These are phyloP conservation scores for Jasminum sambac DNA, from an alignment of 257 asterid species.

Conservation along the genomic window DNA sequence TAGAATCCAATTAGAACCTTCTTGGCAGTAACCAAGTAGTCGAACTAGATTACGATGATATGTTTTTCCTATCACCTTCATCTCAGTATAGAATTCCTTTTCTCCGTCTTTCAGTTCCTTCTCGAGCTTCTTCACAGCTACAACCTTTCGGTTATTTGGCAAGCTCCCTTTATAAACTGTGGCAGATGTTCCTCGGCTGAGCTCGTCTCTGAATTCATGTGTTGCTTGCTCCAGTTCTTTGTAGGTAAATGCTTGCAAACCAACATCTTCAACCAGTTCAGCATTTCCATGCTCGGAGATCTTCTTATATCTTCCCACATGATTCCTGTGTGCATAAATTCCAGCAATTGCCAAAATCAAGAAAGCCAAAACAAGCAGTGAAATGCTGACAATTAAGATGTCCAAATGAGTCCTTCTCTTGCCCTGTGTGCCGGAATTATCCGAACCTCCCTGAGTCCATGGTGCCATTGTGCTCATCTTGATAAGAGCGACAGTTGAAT, in stretches of 20 bases:
- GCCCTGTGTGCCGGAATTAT: neutral
- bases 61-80: slow-evolving; percentile 47
- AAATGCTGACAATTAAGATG: slow-evolving; percentile 29
- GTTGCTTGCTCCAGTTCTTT: too few species aligned
- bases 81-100: slow-evolving; percentile 47
- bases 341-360: slow-evolving; percentile 32
- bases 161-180: slow-evolving; percentile 47
- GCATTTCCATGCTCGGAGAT: slow-evolving; percentile 13
- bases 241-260: slow-evolving; percentile 33
- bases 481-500: slow-evolving; percentile 16
- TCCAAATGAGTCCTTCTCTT: slow-evolving; percentile 20
- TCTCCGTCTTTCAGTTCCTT: slow-evolving; percentile 40
- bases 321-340: slow-evolving; percentile 8
- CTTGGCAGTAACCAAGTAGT: slow-evolving; percentile 56
- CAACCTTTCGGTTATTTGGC: slow-evolving; percentile 13
- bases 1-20: slow-evolving; percentile 42
- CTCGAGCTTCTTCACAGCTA: slow-evolving; percentile 52
- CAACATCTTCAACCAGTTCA: slow-evolving; percentile 29
- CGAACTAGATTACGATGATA: slow-evolving; percentile 54
- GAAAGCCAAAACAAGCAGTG: slow-evolving; percentile 20
- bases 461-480: slow-evolving; percentile 16
- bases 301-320: slow-evolving; percentile 14
- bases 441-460: neutral
- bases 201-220: too few species aligned
- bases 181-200: slow-evolving; percentile 52